Evolutionary conservation across 2,329 filamentous ascomycete genomes (phyloP).

Genomic region (Tolypocladium tropicale): DNA sequence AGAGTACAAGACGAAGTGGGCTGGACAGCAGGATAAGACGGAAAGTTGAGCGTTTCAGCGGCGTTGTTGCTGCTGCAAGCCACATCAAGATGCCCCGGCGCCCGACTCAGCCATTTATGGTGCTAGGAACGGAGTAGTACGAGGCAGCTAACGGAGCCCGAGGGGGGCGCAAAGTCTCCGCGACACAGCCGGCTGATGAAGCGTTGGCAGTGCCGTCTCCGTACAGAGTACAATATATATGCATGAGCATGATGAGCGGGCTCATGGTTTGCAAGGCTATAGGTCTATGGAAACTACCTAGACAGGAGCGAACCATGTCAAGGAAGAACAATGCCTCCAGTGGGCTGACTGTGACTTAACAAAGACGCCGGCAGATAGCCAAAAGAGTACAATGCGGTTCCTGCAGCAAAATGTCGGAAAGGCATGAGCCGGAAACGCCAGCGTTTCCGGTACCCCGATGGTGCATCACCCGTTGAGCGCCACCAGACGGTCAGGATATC

Average conservation of each 20-base stretch:
- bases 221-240: too few relatives aligned
- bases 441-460: background rate
- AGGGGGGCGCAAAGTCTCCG: background rate
- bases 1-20: constrained; percentile 61
- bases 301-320: background rate
- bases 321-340: background rate
- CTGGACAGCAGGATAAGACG: constrained; percentile 6
- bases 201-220: background rate
- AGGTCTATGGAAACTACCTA: background rate
- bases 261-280: too few relatives aligned
- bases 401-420: background rate
- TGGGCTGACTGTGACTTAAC: background rate
- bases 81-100: background rate
- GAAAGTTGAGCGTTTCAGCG: constrained; percentile 7
- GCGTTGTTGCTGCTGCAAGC: background rate
- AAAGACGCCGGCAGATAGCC: background rate
- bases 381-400: background rate
- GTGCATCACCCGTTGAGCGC: background rate
- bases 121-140: background rate
- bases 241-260: background rate
- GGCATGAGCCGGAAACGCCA: background rate
- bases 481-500: background rate
- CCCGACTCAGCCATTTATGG: background rate
- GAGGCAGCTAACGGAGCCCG: background rate
- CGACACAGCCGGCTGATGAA: background rate